Percentiles rank a stretch among this genome's conserved stretches.
These are phyloP conservation scores for Brassica napus DNA, from an alignment of 345 rosid genomes.

Conservation along the genomic window DNA sequence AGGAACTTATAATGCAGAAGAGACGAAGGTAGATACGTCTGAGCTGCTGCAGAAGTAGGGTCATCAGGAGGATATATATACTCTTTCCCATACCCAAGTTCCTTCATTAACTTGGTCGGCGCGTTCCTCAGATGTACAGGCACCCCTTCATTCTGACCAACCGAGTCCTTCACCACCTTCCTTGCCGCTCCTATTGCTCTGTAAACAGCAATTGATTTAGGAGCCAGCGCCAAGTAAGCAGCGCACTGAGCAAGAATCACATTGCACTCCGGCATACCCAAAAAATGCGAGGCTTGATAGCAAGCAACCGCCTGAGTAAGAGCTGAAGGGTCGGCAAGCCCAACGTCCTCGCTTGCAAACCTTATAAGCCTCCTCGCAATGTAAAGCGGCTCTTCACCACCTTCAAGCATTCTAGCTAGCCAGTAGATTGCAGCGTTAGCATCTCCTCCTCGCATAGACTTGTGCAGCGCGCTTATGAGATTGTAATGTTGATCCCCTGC, in stretches of 20 bases:
- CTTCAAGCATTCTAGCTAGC: constrained; percentile 83
- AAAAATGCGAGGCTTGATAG: constrained; percentile 87
- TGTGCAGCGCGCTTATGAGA: constrained; percentile 78
- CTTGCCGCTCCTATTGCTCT: constrained; percentile 67
- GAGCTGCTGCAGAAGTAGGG: constrained; percentile 51
- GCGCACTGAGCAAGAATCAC: constrained; percentile 79
- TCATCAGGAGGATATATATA: constrained; percentile 73
- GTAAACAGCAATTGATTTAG: constrained; percentile 72
- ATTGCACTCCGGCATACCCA: constrained; percentile 84
- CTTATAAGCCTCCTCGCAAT: constrained; percentile 76
- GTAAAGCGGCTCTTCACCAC: constrained; percentile 86
- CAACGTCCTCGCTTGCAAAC: constrained; percentile 89
- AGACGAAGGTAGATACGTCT: constrained; percentile 65
- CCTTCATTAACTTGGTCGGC: constrained; percentile 80
- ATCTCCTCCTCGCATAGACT: constrained; percentile 83
- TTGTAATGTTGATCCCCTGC: constrained; percentile 88
- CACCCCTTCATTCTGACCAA: constrained; percentile 84
- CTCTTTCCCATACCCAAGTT: constrained; percentile 74
- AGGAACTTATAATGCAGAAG: constrained; percentile 71
- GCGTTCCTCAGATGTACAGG: constrained; percentile 87
- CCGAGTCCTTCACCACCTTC: constrained; percentile 64
- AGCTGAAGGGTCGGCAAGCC: constrained; percentile 74
- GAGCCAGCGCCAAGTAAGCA: constrained; percentile 79
- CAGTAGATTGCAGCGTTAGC: constrained; percentile 82
- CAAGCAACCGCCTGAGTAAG: constrained; percentile 83